Evolutionary conservation across 1,139 yeast genomes (phyloP).

Genomic region (Pichia sp.): DNA sequence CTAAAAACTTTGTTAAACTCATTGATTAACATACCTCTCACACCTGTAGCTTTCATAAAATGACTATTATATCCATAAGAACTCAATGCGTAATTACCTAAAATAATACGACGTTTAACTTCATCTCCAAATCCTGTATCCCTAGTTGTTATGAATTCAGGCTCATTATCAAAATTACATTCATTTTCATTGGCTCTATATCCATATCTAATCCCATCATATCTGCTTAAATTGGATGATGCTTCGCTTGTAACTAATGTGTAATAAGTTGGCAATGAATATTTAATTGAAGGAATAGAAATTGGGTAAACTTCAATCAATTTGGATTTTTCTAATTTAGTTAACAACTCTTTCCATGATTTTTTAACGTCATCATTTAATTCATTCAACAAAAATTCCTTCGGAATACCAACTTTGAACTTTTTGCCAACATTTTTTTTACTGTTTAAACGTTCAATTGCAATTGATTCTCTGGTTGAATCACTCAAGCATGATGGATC

Average conservation of each 20-base stretch:
- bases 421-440: constrained; percentile 13
- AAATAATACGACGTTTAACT: constrained; percentile 71
- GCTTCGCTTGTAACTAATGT: constrained; percentile 92
- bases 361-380: constrained; percentile 41
- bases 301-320: constrained; percentile 59
- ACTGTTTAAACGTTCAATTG: constrained; percentile 15
- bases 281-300: constrained; percentile 61
- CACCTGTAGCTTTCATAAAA: constrained; percentile 66
- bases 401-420: constrained; percentile 62
- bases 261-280: constrained; percentile 77
- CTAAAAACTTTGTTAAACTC: constrained; percentile 66
- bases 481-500: constrained; percentile 73
- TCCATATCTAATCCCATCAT: constrained; percentile 88
- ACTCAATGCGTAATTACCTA: constrained; percentile 83
- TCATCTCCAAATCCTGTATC: constrained; percentile 67
- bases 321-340: constrained; percentile 32
- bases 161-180: constrained; percentile 16
- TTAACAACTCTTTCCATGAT: constrained; percentile 43
- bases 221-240: constrained; percentile 82
- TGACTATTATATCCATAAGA: constrained; percentile 72
- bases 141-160: constrained; percentile 53
- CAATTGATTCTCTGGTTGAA: constrained; percentile 29
- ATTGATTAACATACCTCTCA: constrained; percentile 52
- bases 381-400: constrained; percentile 56
- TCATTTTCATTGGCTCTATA: constrained; percentile 32